These are phyloP conservation scores for Agrocybe chaxingu DNA, from an alignment of 768 basidiomycete species.

Conservation along the genomic window DNA sequence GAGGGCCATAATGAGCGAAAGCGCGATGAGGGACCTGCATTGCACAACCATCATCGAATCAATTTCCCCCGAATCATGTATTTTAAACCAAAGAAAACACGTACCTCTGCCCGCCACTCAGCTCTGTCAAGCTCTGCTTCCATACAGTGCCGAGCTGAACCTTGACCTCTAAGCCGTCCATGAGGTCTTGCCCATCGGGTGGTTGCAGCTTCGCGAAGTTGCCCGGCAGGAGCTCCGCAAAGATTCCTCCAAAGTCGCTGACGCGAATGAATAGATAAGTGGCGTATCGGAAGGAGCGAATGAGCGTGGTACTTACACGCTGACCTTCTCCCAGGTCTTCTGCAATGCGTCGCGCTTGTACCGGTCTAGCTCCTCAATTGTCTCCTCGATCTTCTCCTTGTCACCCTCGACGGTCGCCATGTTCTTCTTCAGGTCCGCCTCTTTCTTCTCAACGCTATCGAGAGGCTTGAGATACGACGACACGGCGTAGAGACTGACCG, in stretches of 20 bases:
- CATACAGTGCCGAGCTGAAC: conserved; percentile 92
- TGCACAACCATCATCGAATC: conserved; percentile 1
- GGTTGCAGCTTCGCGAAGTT: conserved; percentile 96
- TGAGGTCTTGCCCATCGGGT: conserved; percentile 90
- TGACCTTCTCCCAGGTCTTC: conserved; percentile 97
- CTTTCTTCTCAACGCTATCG: conserved; percentile 88
- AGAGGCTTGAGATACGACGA: not conserved
- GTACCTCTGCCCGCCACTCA: conserved; percentile 95
- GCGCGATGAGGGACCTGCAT: conserved; percentile 88
- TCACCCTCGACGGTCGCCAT: conserved; percentile 85
- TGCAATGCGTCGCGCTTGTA: conserved; percentile 92
- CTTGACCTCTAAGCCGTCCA: conserved; percentile 95
- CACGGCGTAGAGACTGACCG: conserved; percentile 1
- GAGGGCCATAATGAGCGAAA: conserved; percentile 97
- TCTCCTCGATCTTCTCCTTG: conserved; percentile 92
- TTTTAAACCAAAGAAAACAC: conserved; percentile 17
- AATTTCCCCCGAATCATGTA: not conserved
- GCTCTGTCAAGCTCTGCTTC: conserved; percentile 96
- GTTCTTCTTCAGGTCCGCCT: conserved; percentile 83
- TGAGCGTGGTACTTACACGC: conserved; percentile 52
- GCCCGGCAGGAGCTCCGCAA: conserved; percentile 91
- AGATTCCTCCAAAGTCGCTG: conserved; percentile 96
- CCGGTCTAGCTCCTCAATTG: conserved; percentile 87
- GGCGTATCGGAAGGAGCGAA: not conserved
- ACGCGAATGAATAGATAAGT: not conserved